Base-by-base conservation (phyloP, 768 basidiomycete genomes). In the Termitomyces sp. region DNA sequence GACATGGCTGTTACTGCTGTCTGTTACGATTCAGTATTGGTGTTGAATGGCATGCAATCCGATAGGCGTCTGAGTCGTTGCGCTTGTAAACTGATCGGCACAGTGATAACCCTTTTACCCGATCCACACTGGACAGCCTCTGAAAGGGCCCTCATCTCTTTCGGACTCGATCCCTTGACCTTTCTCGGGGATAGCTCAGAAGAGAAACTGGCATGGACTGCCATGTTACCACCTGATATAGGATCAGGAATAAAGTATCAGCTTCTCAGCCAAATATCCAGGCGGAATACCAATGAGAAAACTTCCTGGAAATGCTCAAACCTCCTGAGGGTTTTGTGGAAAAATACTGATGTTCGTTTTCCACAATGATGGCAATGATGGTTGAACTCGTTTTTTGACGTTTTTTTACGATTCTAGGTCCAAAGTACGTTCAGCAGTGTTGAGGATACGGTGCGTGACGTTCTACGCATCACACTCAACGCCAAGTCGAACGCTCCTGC, bases 1-100 rank as follows among this genome's bases (percentile, higher is more conserved):
- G 94, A 98, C 66, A 70, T 87, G 31, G 82, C 85, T 5, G 75
- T 92, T 8, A 73, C 76, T 1, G 81, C 86, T 3, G 70, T 97
- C 2, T 75, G 76, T 36, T 95, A 91, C 64, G 88, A 94, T 67
- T 80, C 82, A 3, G 63, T 83, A 1, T 78, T 94, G 7, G 66
- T 78, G 8, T 62, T 85, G 52, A 93, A 90, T 56, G 90, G 90
- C 16, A 82, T 77, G 2, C 73, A 77, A 26, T 70, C 80, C 2
- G 88, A 86, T 61, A 72, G 80, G 48, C 78, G 81, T 4, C 80
- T 86, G n/a, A 65, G 93, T 3, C 84, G 87, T 61, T 73, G 74
- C 0, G 85, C 90, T 0, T 82, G 82, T 61, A 84, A 83, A 62
- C 48, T 79, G 8, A 68, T 84, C 48, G 54, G 62, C 5, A 57